Evolutionary conservation across 1,284 basidiomycete species (phyloP).

Genomic region (Abortiporus biennis): DNA sequence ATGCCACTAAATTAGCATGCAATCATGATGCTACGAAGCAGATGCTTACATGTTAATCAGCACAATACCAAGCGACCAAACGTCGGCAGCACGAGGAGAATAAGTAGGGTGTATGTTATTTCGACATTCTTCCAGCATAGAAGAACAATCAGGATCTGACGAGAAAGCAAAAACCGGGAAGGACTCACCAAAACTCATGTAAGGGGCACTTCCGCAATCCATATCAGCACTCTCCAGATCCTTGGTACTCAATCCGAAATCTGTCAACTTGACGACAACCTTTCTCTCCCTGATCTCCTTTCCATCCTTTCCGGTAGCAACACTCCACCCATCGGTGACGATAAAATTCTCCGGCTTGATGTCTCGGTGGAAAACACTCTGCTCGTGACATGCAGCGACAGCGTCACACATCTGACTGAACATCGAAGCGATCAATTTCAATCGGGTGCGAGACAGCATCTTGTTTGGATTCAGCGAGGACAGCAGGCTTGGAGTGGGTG

Average conservation of each 20-base stretch:
- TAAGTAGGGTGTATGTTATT: slow-evolving; percentile 95
- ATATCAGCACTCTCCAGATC: slow-evolving; percentile 90
- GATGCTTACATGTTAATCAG: slow-evolving; percentile 87
- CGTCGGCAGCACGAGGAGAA: slow-evolving; percentile 90
- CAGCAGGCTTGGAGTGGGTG: slow-evolving; percentile 90
- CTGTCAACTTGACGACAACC: slow-evolving; percentile 89
- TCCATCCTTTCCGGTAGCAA: slow-evolving; percentile 35
- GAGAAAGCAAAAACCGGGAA: slow-evolving; percentile 3
- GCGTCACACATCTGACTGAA: slow-evolving; percentile 98
- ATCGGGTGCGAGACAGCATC: slow-evolving; percentile 80
- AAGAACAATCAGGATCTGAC: slow-evolving; percentile 8
- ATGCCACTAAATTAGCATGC: slow-evolving; percentile 12
- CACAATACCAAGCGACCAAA: slow-evolving; percentile 98
- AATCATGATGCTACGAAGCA: slow-evolving; percentile 8
- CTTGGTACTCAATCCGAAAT: slow-evolving; percentile 94
- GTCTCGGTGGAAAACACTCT: slow-evolving; percentile 91
- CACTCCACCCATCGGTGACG: slow-evolving; percentile 75
- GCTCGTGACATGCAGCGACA: slow-evolving; percentile 92
- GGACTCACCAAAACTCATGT: slow-evolving; percentile 91
- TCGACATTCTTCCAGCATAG: slow-evolving; percentile 71
- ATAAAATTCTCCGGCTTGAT: slow-evolving; percentile 99
- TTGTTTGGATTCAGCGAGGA: slow-evolving; percentile 81
- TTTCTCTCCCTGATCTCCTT: slow-evolving; percentile 54
- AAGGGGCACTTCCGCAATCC: slow-evolving; percentile 97
- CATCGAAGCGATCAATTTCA: slow-evolving; percentile 94